phyloP scores from a whole-genome alignment of 2,329 filamentous ascomycete species.

The Beauveria sp. region DNA sequence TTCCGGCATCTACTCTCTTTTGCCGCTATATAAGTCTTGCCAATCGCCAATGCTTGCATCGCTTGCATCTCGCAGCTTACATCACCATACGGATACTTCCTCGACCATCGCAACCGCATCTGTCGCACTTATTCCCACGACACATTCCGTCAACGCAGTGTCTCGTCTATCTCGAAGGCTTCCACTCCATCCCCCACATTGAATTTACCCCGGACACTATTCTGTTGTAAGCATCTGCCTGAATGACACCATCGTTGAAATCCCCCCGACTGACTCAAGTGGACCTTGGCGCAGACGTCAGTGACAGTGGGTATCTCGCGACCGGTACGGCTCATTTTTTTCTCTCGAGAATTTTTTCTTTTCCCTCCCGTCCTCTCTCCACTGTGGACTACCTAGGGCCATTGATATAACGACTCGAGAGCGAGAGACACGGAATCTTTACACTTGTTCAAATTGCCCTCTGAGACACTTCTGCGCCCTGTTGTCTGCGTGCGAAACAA shows the following conservation, averaged over 20 bases:
- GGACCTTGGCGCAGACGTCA: conserved; percentile 1
- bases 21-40: background rate
- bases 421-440: background rate
- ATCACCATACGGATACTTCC: background rate
- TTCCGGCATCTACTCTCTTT: background rate
- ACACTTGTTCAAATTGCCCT: background rate
- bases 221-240: background rate
- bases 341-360: conserved; percentile 1
- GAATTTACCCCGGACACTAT: background rate
- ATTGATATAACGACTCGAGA: background rate
- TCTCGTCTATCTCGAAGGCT: background rate
- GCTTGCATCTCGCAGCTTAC: background rate
- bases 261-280: conserved; percentile 5
- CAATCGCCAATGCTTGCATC: background rate
- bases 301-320: background rate
- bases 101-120: background rate
- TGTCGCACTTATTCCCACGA: background rate
- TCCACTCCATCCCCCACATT: background rate
- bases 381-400: background rate
- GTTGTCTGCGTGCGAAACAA: background rate
- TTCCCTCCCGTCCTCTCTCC: background rate
- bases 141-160: background rate
- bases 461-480: background rate
- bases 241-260: conserved; percentile 16
- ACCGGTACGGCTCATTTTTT: conserved; percentile 1